Percentiles rank a stretch among this genome's conserved stretches.
Conservation (phyloP, 2,329 filamentous ascomycete genomes). For the Cladophialophora yegresii region DNA sequence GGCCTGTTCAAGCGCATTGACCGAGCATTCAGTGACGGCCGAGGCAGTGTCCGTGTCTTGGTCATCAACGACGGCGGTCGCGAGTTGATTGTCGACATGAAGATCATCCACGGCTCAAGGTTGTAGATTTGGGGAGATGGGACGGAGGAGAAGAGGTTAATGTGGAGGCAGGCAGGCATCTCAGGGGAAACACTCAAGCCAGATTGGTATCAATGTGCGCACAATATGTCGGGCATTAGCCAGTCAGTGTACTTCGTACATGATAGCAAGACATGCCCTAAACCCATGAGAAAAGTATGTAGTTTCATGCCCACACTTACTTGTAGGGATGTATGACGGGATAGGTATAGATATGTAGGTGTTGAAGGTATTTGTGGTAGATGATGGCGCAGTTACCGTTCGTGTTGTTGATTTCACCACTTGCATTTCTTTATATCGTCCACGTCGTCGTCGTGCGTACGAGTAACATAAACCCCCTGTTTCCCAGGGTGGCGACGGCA, state of each 20-base stretch:
- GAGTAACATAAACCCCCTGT: too few species aligned
- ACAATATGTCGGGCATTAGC: constrained; percentile 1
- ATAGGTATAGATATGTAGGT: not conserved
- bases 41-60: constrained; percentile 89
- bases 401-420: not conserved
- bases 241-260: too few species aligned
- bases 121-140: constrained; percentile 49
- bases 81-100: constrained; percentile 98
- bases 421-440: not conserved
- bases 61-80: constrained; percentile 91
- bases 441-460: too few species aligned
- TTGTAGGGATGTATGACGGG: not conserved
- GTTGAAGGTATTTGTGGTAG: constrained; percentile 1
- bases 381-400: not conserved
- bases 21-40: constrained; percentile 84
- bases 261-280: constrained; percentile 5
- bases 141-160: constrained; percentile 1
- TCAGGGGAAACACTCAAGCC: not conserved
- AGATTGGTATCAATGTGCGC: not conserved
- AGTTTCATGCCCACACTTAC: constrained; percentile 1
- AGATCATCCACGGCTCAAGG: constrained; percentile 83
- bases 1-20: constrained; percentile 78
- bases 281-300: constrained; percentile 4
- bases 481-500: too few species aligned
- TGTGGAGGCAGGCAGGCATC: not conserved